These are phyloP conservation scores for Achaetomiella virescens DNA, from an alignment of 495 filamentous ascomycete genomes.

Conservation along the genomic window DNA sequence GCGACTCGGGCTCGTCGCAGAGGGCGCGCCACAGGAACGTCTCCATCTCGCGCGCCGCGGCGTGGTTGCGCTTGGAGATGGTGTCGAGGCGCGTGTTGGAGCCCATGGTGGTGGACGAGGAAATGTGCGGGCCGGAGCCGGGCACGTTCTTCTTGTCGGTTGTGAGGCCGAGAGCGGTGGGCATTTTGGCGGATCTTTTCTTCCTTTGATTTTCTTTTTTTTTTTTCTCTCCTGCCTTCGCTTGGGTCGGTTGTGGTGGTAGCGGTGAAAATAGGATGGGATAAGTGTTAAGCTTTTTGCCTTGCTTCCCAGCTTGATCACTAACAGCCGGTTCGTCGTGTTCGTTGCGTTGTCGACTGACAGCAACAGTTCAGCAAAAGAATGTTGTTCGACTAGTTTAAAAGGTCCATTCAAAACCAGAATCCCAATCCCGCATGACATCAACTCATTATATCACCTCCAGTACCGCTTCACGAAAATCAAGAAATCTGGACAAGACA, in stretches of 20 bases:
- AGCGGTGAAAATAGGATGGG: too few species aligned
- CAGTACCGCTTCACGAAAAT: neutral
- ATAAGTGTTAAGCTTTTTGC: conserved; percentile 2
- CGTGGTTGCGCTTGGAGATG: conserved; percentile 36
- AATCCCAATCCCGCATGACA: neutral
- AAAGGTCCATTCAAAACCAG: neutral
- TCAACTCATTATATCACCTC: neutral
- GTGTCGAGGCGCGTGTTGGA: conserved; percentile 29
- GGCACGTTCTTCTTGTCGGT: conserved; percentile 14
- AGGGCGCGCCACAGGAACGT: conserved; percentile 33
- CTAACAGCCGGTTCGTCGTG: neutral
- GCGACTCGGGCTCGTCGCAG: conserved; percentile 28
- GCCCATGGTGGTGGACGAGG: conserved; percentile 18
- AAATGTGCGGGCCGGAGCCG: conserved; percentile 7
- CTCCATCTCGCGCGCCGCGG: conserved; percentile 29
- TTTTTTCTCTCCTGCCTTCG: neutral
- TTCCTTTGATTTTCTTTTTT: neutral
- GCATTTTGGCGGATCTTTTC: conserved; percentile 12
- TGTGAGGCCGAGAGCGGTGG: conserved; percentile 26
- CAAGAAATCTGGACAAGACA: conserved; percentile 7
- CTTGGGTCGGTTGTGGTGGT: too few species aligned
- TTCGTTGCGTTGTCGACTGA: neutral
- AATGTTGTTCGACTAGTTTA: neutral
- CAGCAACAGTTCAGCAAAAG: too few species aligned
- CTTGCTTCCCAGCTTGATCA: neutral